Evolutionary conservation across 2,329 filamentous ascomycete genomes (phyloP), one percentile per base, ranked within the genome.

Genomic region (Clonostachys byssicola): DNA sequence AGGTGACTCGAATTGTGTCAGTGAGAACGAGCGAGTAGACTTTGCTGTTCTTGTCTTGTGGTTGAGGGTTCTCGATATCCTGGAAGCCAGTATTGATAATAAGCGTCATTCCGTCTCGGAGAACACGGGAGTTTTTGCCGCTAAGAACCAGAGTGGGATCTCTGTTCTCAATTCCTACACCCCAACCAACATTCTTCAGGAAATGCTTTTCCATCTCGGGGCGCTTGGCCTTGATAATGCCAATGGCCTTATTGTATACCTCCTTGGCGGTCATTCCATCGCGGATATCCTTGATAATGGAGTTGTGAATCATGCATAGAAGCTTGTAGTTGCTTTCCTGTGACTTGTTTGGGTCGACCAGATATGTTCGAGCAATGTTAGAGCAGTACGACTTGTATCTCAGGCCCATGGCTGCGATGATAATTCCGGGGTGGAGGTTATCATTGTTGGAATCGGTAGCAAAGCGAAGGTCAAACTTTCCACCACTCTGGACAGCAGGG

Each of bases 81-180:
- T 84, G 86, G 60, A 99, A 88, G 12, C 92, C 92, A 5, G 92
- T 94, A 34, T 89, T 91, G 57, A 99, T 82, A 59, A 87, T 88
- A 12, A 99, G 77, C 1, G 94, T 99, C 94, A 99, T 99, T 54
- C 95, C 95, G 60, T 97, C 95, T 67, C 92, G 95, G 48, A 99
- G 72, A 6, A 80, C 78, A 45, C 92, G 83, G 30, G 74, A 77
- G 63, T 92, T 97, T 73, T 99, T 99, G 50, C 77, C 87, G 59
- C 90, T 97, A 36, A 99, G 73, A 3, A 94, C 68, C 50, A 99
- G 78, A 5, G 90, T 92, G 4, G 80, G 72, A 62, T 99, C 94
- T 57, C 88, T 85, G 54, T 87, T 88, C 71, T 99, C 95, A 40
- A 97, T 89, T 52, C 94, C 95, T 57, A 99, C 89, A 43, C 91